Base-by-base conservation (phyloP, 2,329 filamentous ascomycete genomes). In the Fusarium solani-melongenae region DNA sequence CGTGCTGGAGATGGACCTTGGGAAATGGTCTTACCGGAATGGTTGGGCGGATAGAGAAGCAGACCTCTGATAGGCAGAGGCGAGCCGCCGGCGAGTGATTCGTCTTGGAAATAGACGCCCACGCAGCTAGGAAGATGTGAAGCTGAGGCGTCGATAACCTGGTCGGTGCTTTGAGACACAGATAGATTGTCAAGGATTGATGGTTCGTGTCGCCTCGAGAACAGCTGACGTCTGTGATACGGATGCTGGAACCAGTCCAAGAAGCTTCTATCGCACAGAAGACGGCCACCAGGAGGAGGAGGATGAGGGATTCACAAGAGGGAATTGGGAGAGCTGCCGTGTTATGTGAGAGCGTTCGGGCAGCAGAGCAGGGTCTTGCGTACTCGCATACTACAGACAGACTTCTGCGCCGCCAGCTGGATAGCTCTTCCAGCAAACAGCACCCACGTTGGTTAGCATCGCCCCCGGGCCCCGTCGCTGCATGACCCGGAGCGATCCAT, bases 131-230 rank as follows among this genome's bases (percentile, higher is more conserved):
- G 34, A 62, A 22, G 72, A 70, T 60, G 61, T 69, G 71, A 77
- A 82, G 82, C 86, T 85, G 86, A 87, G 57, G 65, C 67, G 66
- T 61, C 44, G 64, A 55, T 74, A 64, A 67, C 53, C 70, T 67
- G 68, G 67, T 66, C 69, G 62, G 59, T 72, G 67, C 72, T 70
- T 46, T 29, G 38, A 10, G 10, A 20, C 56, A 61, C 49, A 56
- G 57, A 41, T 41, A 20, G 55, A 36, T 22, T 59, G 46, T 39
- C 55, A 53, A 53, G 44, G 34, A 44, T 61, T 36, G 39, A 61
- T 44, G 22, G n/a, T 46, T 53, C 56, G 33, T 67, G 59, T 38
- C 57, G 34, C 67, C 59, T 56, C 31, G 29, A 36, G 36, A 61
- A 49, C 44, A 34, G 59, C 46, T 51, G 46, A 31, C 46, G 46